phyloP scores from a whole-genome alignment of 768 basidiomycete genomes.

The Clavaria fumosa region DNA sequence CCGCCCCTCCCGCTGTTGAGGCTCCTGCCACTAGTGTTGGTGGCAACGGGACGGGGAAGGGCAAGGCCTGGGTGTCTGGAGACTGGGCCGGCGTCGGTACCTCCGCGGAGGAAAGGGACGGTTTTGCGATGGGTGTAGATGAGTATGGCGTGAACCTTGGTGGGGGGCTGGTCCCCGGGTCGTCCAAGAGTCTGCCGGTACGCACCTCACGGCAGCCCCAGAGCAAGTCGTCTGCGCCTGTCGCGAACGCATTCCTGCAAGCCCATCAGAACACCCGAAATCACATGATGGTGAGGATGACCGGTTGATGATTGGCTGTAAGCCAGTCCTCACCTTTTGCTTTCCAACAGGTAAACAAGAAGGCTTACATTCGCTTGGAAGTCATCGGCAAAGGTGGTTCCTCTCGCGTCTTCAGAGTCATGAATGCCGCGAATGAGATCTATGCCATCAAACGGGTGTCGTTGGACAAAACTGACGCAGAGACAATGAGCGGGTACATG shows the following conservation, averaged over 20 bases:
- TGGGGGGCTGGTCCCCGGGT: background rate
- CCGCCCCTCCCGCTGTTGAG: too few species aligned
- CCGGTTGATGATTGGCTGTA: constrained; percentile 7
- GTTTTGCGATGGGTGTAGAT: constrained; percentile 22
- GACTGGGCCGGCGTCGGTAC: constrained; percentile 8
- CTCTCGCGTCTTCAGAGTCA: constrained; percentile 88
- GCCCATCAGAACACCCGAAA: constrained; percentile 19
- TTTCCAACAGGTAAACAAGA: constrained; percentile 54
- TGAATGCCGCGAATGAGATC: constrained; percentile 59
- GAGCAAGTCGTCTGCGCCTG: background rate
- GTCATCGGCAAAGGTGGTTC: constrained; percentile 89
- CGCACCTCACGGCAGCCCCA: too few species aligned
- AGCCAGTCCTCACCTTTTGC: background rate
- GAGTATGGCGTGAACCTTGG: constrained; percentile 13
- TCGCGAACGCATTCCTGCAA: constrained; percentile 6
- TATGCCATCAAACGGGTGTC: constrained; percentile 89
- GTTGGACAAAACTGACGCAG: constrained; percentile 75
- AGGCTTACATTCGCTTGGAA: constrained; percentile 70
- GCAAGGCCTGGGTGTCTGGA: too few species aligned
- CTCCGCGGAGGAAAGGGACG: constrained; percentile 27
- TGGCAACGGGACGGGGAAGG: background rate
- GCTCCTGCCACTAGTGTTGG: too few species aligned
- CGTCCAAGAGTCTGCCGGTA: background rate
- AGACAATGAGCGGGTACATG: constrained; percentile 85
- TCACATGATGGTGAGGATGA: constrained; percentile 23